Conservation (phyloP, 805 yeast genomes). For the Ogataea methanolica region DNA sequence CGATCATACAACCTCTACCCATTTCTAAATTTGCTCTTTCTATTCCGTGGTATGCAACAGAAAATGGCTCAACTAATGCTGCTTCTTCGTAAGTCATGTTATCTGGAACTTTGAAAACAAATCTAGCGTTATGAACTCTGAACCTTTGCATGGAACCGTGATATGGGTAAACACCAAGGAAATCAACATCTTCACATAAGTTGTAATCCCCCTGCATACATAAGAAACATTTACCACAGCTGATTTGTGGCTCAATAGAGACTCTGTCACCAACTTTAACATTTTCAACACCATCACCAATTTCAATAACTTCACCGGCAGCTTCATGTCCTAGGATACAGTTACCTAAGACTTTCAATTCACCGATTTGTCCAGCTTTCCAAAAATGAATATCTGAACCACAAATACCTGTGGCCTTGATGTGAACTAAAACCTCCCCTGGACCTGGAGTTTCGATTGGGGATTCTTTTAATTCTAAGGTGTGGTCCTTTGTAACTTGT, state of each 20-base stretch:
- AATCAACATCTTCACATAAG: conserved; percentile 34
- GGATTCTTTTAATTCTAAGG: conserved; percentile 14
- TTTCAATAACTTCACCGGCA: conserved; percentile 41
- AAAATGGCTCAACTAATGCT: conserved; percentile 51
- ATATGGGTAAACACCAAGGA: conserved; percentile 34
- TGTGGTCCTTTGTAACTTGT: conserved; percentile 17
- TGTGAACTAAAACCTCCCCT: conserved; percentile 48
- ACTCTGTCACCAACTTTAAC: conserved; percentile 44
- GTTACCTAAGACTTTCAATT: conserved; percentile 32
- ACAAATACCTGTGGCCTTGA: conserved; percentile 67
- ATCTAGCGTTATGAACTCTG: conserved; percentile 28
- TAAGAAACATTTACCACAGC: conserved; percentile 39
- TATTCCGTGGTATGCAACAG: conserved; percentile 50
- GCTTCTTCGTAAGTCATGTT: conserved; percentile 46
- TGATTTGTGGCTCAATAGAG: conserved; percentile 51
- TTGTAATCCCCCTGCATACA: conserved; percentile 38
- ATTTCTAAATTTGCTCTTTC: conserved; percentile 40
- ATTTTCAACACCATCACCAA: conserved; percentile 43
- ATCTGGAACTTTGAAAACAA: conserved; percentile 35
- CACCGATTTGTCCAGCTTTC: conserved; percentile 61
- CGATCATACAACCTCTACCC: conserved; percentile 45
- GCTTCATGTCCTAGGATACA: conserved; percentile 43
- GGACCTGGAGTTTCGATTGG: conserved; percentile 26
- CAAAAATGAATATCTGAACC: conserved; percentile 72
- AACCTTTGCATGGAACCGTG: conserved; percentile 38